Evolutionary conservation across 192 early-diverging fungal genomes (phyloP), one percentile per base, ranked within the genome.

Genomic region (Linderina pennispora): DNA sequence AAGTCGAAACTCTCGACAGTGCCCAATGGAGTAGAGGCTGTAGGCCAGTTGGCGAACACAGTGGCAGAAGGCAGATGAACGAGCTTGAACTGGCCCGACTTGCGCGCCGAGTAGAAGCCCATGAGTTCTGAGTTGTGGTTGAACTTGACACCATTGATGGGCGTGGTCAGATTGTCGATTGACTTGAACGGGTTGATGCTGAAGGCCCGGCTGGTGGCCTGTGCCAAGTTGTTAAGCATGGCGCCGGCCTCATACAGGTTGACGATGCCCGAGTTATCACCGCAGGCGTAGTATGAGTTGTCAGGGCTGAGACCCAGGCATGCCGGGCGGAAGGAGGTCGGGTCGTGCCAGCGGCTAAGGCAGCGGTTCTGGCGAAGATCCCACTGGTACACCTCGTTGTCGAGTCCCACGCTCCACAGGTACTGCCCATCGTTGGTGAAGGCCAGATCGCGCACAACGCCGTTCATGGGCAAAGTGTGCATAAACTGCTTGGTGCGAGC

Each of bases 1-100:
- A 95, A 97, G 32, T 76, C 82, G 28, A 91, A 58, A 32, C 69
- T 70, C 33, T 80, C 72, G 25, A 97, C 89, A 63, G 89, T 82
- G 9, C 86, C 81, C 21, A 98, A 72, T 13, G 90, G 88, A 14
- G 92, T 93, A 9, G 62, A 59, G 4, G 48, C 44, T 0, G 88
- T 89, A n/a, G 96, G 96, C 96, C 96, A 98, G 77, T 98, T 98
- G 44, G 76, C 50, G 68, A 90, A 94, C 31, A 95, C 89, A 13
- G 80, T 77, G 22, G 77, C 62, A 0, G 88, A 83, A 5, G 89
- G 88, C 38, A 90, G 51, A 72, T 98, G 91, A 5, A 92, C 75
- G 35, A 98, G 48, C 45, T 82, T 75, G 45, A 98, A 66, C 40
- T 88, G 79, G 54, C 92, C 87, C 53, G 84, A 80, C 44, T 86